These are phyloP conservation scores for Boletus reticulatus DNA, from an alignment of 768 basidiomycete species.

Conservation along the genomic window DNA sequence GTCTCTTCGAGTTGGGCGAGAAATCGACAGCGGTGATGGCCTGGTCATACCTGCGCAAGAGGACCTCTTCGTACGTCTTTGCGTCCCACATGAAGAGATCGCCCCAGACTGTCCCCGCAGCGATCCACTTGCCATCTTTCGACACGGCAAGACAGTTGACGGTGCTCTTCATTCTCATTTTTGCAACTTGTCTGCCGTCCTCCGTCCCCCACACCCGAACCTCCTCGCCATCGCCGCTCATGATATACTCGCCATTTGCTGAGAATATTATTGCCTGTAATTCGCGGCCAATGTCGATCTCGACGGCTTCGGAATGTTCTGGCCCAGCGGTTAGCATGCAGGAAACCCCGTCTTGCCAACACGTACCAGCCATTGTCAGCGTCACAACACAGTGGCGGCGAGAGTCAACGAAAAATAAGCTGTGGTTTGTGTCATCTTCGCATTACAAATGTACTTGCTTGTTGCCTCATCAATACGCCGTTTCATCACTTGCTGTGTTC, in stretches of 20 bases:
- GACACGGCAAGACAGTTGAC: neutral
- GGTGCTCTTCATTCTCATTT: neutral
- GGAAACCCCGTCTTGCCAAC: neutral
- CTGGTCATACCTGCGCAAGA: too few relatives aligned
- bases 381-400: too few relatives aligned
- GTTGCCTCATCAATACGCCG: too few relatives aligned
- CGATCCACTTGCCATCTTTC: neutral
- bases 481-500: too few relatives aligned
- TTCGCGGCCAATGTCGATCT: neutral
- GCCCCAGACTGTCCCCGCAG: neutral
- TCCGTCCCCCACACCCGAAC: neutral
- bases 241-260: neutral
- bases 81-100: neutral
- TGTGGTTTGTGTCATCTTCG: too few relatives aligned
- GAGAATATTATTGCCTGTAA: neutral
- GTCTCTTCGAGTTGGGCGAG: too few relatives aligned
- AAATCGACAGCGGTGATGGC: too few relatives aligned
- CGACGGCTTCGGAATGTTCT: neutral
- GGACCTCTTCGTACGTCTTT: neutral
- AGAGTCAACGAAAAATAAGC: too few relatives aligned
- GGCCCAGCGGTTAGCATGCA: neutral
- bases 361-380: neutral
- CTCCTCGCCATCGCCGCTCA: neutral
- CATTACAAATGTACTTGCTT: too few relatives aligned
- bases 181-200: neutral